Evolutionary conservation across 2,329 filamentous ascomycete species (phyloP).

Genomic region (Arthrocladium fulminans): DNA sequence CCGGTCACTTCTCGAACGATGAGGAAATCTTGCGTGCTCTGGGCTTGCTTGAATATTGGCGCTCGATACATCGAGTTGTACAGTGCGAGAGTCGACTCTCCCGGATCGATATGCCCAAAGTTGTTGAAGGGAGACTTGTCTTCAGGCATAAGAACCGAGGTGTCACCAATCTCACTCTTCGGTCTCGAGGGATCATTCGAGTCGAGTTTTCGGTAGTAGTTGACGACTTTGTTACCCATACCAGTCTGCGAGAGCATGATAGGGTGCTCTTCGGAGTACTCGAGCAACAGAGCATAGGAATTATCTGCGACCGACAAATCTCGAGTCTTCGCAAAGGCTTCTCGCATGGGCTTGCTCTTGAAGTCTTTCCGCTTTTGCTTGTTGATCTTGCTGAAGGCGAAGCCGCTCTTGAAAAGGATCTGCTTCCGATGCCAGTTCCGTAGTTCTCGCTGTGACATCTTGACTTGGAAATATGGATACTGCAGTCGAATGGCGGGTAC

Average conservation of each 20-base stretch:
- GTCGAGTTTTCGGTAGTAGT: slow-evolving; percentile 87
- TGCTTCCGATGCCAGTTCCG: slow-evolving; percentile 77
- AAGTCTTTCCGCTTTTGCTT: slow-evolving; percentile 68
- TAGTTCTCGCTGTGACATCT: slow-evolving; percentile 61
- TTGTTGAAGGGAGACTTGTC: slow-evolving; percentile 94
- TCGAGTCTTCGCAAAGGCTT: slow-evolving; percentile 70
- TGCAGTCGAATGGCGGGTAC: slow-evolving; percentile 83
- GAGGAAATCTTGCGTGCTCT: slow-evolving; percentile 74
- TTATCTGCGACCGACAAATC: slow-evolving; percentile 84
- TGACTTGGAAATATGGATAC: slow-evolving; percentile 93
- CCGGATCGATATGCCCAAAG: slow-evolving; percentile 85
- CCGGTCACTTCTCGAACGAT: slow-evolving; percentile 75
- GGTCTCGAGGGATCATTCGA: slow-evolving; percentile 66
- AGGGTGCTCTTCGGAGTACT: slow-evolving; percentile 92
- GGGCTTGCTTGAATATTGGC: slow-evolving; percentile 78
- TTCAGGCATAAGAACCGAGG: slow-evolving; percentile 76
- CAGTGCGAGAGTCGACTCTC: slow-evolving; percentile 80
- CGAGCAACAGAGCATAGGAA: slow-evolving; percentile 75
- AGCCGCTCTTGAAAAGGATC: slow-evolving; percentile 58
- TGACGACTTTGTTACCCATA: slow-evolving; percentile 93
- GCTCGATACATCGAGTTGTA: slow-evolving; percentile 95
- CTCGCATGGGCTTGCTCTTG: slow-evolving; percentile 67
- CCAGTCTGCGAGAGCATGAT: slow-evolving; percentile 90
- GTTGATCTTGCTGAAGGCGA: slow-evolving; percentile 61
- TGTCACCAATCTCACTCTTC: slow-evolving; percentile 79